phyloP scores from a whole-genome alignment of 306 rosid genomes.

The cucumber (Cucumis sativus) region Cucumber_9930_V3 NC_026657.2:27073001-27073500 shows the following conservation, averaged over 20 bases:
- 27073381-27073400: neutral
- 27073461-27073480: neutral
- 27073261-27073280: neutral
- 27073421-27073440: neutral
- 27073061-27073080: too few species aligned
- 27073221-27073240: slow-evolving; percentile 40
- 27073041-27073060: neutral
- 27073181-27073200: slow-evolving; percentile 25
- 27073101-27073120: neutral
- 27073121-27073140: neutral
- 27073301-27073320: neutral
- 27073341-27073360: neutral
- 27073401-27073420: neutral
- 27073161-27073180: neutral
- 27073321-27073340: neutral
- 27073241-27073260: slow-evolving; percentile 25
- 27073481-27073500: neutral
- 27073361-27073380: neutral
- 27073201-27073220: slow-evolving; percentile 34
- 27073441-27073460: neutral
- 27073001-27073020: neutral
- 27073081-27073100: neutral
- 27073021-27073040: too few species aligned
- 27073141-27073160: neutral
- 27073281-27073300: neutral